Conservation (phyloP, 78 protist species). For the Tieghemostelium lacteum region DNA sequence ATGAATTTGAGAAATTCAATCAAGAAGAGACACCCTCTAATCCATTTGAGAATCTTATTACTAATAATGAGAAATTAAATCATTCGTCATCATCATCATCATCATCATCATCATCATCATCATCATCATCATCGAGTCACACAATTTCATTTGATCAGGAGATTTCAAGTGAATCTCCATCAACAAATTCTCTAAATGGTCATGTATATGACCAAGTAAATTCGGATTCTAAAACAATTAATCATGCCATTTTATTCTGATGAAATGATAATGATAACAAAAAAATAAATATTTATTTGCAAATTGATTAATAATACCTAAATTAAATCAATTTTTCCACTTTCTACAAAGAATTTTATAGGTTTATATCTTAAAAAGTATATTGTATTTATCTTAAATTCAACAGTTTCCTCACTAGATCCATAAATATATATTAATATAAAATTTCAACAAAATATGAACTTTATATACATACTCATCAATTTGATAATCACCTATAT, state of each 20-base stretch:
- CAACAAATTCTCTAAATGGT: too few species aligned
- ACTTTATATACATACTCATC: slow-evolving; percentile 28
- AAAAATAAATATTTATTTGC: not conserved
- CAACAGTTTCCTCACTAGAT: slow-evolving; percentile 29
- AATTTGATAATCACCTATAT: slow-evolving; percentile 26
- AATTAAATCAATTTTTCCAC: slow-evolving; percentile 35
- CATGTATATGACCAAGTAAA: too few species aligned
- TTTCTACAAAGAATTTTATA: slow-evolving; percentile 27
- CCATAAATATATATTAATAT: not conserved
- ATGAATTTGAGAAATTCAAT: slow-evolving; percentile 26
- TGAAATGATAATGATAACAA: too few species aligned
- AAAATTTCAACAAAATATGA: not conserved
- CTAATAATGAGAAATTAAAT: not conserved
- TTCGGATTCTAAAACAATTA: too few species aligned
- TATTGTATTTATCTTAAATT: slow-evolving; percentile 25
- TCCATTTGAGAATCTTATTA: not conserved
- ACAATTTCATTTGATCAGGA: too few species aligned
- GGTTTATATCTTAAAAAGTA: slow-evolving; percentile 42
- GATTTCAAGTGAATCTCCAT: too few species aligned
- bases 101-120: slow-evolving; percentile 13
- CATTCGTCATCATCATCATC: not conserved
- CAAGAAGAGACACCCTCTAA: not conserved
- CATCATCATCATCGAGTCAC: too few species aligned
- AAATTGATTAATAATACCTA: not conserved
- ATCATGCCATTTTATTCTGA: too few species aligned